Evolutionary conservation across 345 rosid species (phyloP), one percentile per base, ranked within the genome.

Genomic region (Hibiscus syriacus): DNA sequence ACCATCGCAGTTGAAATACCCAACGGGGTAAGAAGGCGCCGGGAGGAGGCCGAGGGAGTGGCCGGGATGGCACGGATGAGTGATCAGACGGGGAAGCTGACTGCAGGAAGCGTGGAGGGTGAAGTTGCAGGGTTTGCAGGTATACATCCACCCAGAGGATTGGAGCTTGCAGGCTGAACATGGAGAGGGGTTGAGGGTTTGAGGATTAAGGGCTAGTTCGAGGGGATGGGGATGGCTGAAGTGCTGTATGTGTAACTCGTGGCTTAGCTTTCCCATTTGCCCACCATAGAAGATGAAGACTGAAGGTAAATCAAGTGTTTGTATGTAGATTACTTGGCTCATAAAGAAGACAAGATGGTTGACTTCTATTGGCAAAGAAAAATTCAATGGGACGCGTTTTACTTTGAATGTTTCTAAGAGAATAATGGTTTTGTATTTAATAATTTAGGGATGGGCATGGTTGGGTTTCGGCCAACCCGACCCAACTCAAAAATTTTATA

Each of bases 171-270:
- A 85, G 8, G 72, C 82, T 9, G 80, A 80, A 74, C 86, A 85
- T 12, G 75, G 76, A 16, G 66, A 48, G 14, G 26, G 17, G 57
- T 14, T 61, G 6, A 76, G 69, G 39, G 22, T 49, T 25, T n/a
- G 84, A 66, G 70, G 4, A 67, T 67, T 77, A n/a, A n/a, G n/a
- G 49, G 79, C 49, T 55, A 86, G 77, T 5, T 82, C 80, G 16
- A 88, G 80, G 2, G 65, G 79, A 60, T 84, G 90, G 46, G 81
- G 87, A 46, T 86, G 89, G 80, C 86, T 81, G 50, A 76, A 80
- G 67, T 84, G 89, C 55, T 66, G 81, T 38, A 86, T 73, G 7
- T 34, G 55, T 5, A 71, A 73, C 27, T 80, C 75, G 7, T 79
- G 75, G 30, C 70, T 73, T 6, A 84, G 83, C 77, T 74, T 77